Base-by-base conservation (phyloP, 2,329 filamentous ascomycete species). In the Thelonectria olida region DNA sequence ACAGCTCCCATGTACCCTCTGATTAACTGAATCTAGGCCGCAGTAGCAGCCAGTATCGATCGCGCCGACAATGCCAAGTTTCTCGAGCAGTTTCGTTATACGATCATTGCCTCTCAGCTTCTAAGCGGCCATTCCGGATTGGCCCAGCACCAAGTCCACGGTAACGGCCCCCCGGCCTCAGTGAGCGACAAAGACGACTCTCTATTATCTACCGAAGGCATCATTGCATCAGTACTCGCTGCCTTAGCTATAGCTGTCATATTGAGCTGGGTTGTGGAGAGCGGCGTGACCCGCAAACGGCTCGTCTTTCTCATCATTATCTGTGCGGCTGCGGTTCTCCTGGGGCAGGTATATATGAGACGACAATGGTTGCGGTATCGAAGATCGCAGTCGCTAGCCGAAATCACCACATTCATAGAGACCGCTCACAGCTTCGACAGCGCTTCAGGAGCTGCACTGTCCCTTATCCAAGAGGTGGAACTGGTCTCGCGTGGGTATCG, bases 401-500 rank as follows among this genome's bases (percentile, higher is more conserved):
- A 90, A 64, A 88, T 91, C 5, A 87, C 87, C 10, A 79, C 82
- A 1, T 88, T 97, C 66, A 88, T 96, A 45, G 82, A 86, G 47
- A 89, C 88, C 71, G 89, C 93, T 38, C 92, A 96, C 73, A 88
- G 90, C 50, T 93, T 96, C 69, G 93, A 97, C 76, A 87, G 89
- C 39, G 90, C 90, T 20, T 89, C 87, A 39, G 89, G 89, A 38
- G 90, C 92, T 28, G 91, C 92, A 2, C 82, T 97, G 56, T 88
- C 91, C 36, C 85, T 97, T 62, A 90, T 97, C 64, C 94, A 97
- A 75, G 94, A 97, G 78, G 93, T 97, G n/a, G 94, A 97, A 79
- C 84, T 97, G 28, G 93, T 97, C 23, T 96, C 94, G 27, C 88
- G 94, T 68, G 94, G 94, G 20, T 97, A 97, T 76, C 86, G 92